These are phyloP conservation scores for Mortierella antarctica DNA, from an alignment of 192 early-diverging fungal species.

Conservation along the genomic window DNA sequence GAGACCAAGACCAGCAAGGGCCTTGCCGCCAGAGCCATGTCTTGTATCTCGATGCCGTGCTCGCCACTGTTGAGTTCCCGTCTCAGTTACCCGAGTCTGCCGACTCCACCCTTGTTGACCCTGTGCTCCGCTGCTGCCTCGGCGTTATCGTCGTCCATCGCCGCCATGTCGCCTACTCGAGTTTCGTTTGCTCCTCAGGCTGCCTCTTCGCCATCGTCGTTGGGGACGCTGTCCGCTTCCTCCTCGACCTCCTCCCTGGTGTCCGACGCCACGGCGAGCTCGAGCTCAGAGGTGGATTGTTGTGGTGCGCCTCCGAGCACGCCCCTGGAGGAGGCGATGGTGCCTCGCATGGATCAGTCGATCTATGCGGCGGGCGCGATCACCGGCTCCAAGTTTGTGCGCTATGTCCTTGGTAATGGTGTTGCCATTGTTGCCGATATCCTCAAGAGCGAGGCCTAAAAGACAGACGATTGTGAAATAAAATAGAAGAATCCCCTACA, in stretches of 20 bases:
- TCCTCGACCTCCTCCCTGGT: conserved; percentile 3
- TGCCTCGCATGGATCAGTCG: conserved; percentile 36
- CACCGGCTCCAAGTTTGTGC: conserved; percentile 52
- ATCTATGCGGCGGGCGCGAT: conserved; percentile 51
- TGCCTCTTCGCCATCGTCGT: background rate
- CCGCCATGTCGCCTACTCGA: background rate
- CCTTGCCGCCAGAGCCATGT: conserved; percentile 3
- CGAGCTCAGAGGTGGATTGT: background rate
- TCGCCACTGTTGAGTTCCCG: conserved; percentile 34
- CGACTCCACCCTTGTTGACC: conserved; percentile 19
- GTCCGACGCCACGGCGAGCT: background rate
- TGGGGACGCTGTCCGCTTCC: background rate
- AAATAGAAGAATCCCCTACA: too few species aligned
- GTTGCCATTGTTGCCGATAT: conserved; percentile 46
- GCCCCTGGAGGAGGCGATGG: conserved; percentile 1
- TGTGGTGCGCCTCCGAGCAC: background rate
- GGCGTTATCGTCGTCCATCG: conserved; percentile 3
- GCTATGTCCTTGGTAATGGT: conserved; percentile 49
- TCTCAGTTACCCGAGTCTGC: conserved; percentile 9
- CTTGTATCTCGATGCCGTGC: conserved; percentile 49
- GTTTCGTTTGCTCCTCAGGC: background rate
- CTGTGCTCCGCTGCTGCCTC: conserved; percentile 23
- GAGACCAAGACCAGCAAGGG: background rate
- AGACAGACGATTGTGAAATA: background rate
- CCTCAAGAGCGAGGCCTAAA: conserved; percentile 11